Evolutionary conservation across 176 grass and related monocot genomes (phyloP).

Genomic region (Hordeum vulgare): MorexV3_pseudomolecules_assembly NC_058518.1:499280581-499281080

Average conservation of each 20-base stretch:
- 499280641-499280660: not conserved
- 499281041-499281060: too few relatives aligned
- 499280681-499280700: too few relatives aligned
- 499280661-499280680: not conserved
- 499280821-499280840: not conserved
- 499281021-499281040: too few relatives aligned
- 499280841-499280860: not conserved
- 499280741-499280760: not conserved
- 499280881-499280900: not conserved
- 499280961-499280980: too few relatives aligned
- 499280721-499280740: not conserved
- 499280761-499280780: too few relatives aligned
- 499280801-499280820: not conserved
- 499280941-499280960: not conserved
- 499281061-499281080: too few relatives aligned
- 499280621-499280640: not conserved
- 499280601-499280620: not conserved
- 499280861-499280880: not conserved
- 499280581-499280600: not conserved
- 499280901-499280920: not conserved
- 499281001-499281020: too few relatives aligned
- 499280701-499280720: not conserved
- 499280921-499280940: not conserved
- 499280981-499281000: too few relatives aligned
- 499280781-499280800: too few relatives aligned